Evolutionary conservation across 139 green algal species (phyloP).

Genomic region (Chlorella sp.): DNA sequence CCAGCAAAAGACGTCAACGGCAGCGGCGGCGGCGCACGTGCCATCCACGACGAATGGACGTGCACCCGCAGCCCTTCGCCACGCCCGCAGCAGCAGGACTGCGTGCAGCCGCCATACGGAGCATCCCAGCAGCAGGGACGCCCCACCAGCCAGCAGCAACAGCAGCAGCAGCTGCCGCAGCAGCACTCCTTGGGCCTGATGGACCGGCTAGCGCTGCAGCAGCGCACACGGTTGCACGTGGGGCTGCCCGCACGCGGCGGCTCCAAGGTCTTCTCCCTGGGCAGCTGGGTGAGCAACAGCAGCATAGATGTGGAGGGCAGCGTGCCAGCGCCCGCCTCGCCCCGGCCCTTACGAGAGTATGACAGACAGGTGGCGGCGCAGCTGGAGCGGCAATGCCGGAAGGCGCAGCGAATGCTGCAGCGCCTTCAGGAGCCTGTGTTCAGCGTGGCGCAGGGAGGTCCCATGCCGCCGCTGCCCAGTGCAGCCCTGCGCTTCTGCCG

Average conservation of each 20-base stretch:
- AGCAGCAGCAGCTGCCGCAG: background rate
- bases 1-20: background rate
- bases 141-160: background rate
- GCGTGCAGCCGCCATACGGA: background rate
- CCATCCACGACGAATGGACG: background rate
- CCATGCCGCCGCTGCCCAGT: slow-evolving; percentile 16
- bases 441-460: background rate
- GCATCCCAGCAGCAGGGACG: background rate
- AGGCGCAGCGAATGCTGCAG: background rate
- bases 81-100: background rate
- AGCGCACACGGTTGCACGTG: background rate
- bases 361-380: background rate
- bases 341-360: background rate
- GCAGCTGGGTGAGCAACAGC: background rate
- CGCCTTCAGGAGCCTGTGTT: slow-evolving; percentile 21
- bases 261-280: background rate
- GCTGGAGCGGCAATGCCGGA: slow-evolving; percentile 3
- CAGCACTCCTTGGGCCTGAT: background rate
- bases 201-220: background rate
- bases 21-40: background rate
- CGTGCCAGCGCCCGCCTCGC: background rate
- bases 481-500: slow-evolving; percentile 19
- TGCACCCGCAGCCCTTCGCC: background rate
- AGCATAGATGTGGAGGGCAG: background rate
- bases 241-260: background rate